A percentile compares a stretch with the other conserved stretches of the same genome.
Evolutionary conservation across 371 early-diverging fungal species (phyloP).

Genomic region (Syncephalis plumigaleata): DNA sequence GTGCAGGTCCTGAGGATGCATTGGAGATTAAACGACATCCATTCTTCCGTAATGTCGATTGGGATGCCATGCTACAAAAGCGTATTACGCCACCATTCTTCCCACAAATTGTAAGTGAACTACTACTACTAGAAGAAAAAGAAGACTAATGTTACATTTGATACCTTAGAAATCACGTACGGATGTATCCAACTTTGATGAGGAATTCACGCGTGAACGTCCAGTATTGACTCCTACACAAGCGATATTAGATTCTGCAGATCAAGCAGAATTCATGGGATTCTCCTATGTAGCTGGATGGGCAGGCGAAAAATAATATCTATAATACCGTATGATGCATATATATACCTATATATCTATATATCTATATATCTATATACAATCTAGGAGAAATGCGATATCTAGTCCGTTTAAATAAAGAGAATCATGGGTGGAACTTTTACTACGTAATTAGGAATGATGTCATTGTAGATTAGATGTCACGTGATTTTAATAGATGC

Average conservation of each 20-base stretch:
- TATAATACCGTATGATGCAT: too few relatives aligned
- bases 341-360: too few relatives aligned
- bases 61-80: constrained; percentile 76
- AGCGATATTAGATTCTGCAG: constrained; percentile 45
- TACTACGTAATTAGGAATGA: too few relatives aligned
- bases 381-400: too few relatives aligned
- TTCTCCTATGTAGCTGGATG: constrained; percentile 89
- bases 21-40: constrained; percentile 84
- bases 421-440: too few relatives aligned
- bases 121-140: background rate
- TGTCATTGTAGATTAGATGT: too few relatives aligned
- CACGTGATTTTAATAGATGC: too few relatives aligned
- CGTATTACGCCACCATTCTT: constrained; percentile 75
- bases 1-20: constrained; percentile 62
- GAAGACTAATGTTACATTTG: background rate
- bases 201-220: constrained; percentile 79
- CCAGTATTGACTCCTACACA: constrained; percentile 81
- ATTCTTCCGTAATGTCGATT: constrained; percentile 85
- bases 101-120: constrained; percentile 41
- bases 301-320: constrained; percentile 18
- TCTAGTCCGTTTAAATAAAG: too few relatives aligned
- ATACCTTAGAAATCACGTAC: constrained; percentile 31
- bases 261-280: constrained; percentile 81
- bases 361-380: too few relatives aligned
- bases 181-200: constrained; percentile 92